Evolutionary conservation across 2,329 filamentous ascomycete genomes (phyloP), one percentile per base, ranked within the genome.

Genomic region (Eutypa lata): DNA sequence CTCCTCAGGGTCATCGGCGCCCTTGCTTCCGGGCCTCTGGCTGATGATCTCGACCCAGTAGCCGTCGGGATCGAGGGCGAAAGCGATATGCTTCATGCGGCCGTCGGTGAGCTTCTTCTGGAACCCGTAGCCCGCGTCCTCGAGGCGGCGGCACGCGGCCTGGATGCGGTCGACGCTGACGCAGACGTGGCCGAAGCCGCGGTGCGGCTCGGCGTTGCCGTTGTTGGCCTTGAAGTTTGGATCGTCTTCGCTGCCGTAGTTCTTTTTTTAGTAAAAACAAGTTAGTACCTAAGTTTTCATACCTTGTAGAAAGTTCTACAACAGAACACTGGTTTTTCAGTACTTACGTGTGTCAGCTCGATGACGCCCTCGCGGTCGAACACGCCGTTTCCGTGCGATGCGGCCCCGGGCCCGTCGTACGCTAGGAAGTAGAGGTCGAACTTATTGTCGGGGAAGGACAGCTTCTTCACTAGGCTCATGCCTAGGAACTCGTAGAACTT

Each of bases 391-490:
- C 87, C 88, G 53, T 82, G 77, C 10, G 89, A 94, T n/a, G 83
- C 75, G 14, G 93, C 88, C 37, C 82, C 78, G 10, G 90, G 83
- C 31, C 84, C 82, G 68, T 96, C 88, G 74, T 95, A 97, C 54
- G 87, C 91, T 55, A 99, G 80, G 76, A 97, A 97, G 79, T 97
- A 97, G 26, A 97, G 84, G 65, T 94, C 90, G 72, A 97, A 97
- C 68, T 95, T 96, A 71, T 84, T 84, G 55, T 96, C 91, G 14
- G 92, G 89, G 67, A 91, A 89, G 57, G 88, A 78, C 46, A 94
- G 79, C 74, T 92, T 89, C 66, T 90, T 85, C 71, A 97, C 82
- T 57, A 91, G 74, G 67, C 80, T 91, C 82, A 97, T 86, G 63
- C 94, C 94, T 18, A 99, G 82, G 71, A 91, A 89, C 69, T 96